Percentiles rank a stretch among this genome's conserved stretches.
phyloP scores from a whole-genome alignment of 768 basidiomycete species.

The Boletus bicolor region DNA sequence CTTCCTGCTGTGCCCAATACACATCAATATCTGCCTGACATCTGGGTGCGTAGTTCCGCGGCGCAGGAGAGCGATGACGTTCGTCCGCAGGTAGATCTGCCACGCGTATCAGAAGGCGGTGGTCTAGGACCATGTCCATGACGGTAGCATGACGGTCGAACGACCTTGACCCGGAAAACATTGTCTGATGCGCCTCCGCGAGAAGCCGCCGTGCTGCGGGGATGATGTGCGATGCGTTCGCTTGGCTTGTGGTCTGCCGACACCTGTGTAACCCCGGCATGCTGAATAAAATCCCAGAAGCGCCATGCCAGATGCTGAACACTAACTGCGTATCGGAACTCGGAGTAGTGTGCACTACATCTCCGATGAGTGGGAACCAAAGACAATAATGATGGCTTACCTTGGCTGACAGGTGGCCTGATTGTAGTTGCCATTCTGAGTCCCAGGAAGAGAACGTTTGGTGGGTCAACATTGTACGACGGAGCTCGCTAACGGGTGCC shows the following conservation, averaged over 20 bases:
- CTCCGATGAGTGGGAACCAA: conserved; percentile 11
- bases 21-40: conserved; percentile 33
- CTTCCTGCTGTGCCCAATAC: conserved; percentile 37
- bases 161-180: conserved; percentile 28
- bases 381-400: conserved; percentile 20
- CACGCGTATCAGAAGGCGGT: conserved; percentile 11
- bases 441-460: neutral
- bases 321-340: conserved; percentile 7
- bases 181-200: conserved; percentile 28
- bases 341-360: neutral
- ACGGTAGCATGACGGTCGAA: conserved; percentile 35
- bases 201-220: conserved; percentile 21
- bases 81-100: conserved; percentile 6
- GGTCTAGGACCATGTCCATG: conserved; percentile 49
- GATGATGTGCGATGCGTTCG: neutral
- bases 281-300: conserved; percentile 7
- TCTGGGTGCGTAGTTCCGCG: conserved; percentile 24
- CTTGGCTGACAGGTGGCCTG: conserved; percentile 15
- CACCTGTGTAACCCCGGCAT: conserved; percentile 5
- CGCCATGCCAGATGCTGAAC: neutral
- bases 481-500: neutral
- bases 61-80: conserved; percentile 1
- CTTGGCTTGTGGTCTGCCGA: neutral
- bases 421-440: conserved; percentile 13
- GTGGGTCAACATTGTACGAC: conserved; percentile 3